Evolutionary conservation across 2,329 filamentous ascomycete genomes (phyloP), one percentile per base, ranked within the genome.

Genomic region (Colletotrichum graminicola): DNA sequence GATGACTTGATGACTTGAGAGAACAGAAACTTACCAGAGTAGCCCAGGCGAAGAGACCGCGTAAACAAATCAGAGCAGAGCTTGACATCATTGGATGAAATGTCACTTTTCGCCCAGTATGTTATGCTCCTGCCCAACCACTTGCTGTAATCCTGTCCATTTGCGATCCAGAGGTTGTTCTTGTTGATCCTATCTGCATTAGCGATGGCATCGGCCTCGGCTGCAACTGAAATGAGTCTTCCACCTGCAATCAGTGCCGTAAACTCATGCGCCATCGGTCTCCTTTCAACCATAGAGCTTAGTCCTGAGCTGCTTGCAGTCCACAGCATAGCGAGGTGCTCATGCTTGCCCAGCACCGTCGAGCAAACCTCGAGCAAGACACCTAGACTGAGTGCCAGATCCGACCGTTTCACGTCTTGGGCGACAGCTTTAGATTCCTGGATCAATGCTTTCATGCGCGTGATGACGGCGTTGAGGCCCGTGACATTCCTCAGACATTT

Each of bases 401-500:
- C 83, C 0, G 83, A 80, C 8, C 83, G 78, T 70, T 82, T 84
- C 0, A 79, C 59, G 32, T 79, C 80, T 65, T 81, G 78, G 1
- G 77, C 72, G 11, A 81, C 80, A 0, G 79, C 74, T 62, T 84
- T 87, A 16, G 82, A 82, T 73, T 88, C 85, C 59, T 86, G 84
- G 10, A 91, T 85, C 23, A 93, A 82, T 26, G 87, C 84, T 71
- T 89, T 90, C 39, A 97, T 82, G 64, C 92, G 89, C n/a, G 90
- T 86, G 12, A 94, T 79, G 36, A 95, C 78, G n/a, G 93, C 92
- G 73, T 94, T 95, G 41, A 97, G 80, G 0, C 94, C 95, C 2
- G 91, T 87, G 21, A 96, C 84, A 77, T 91, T 97, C 67, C 86
- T 87, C 6, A 99, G 82, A 76, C 91, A 93, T 71, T 82, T 79